phyloP scores from a whole-genome alignment of 1,139 yeast genomes.

The Debaryomyces subglobosus region DNA sequence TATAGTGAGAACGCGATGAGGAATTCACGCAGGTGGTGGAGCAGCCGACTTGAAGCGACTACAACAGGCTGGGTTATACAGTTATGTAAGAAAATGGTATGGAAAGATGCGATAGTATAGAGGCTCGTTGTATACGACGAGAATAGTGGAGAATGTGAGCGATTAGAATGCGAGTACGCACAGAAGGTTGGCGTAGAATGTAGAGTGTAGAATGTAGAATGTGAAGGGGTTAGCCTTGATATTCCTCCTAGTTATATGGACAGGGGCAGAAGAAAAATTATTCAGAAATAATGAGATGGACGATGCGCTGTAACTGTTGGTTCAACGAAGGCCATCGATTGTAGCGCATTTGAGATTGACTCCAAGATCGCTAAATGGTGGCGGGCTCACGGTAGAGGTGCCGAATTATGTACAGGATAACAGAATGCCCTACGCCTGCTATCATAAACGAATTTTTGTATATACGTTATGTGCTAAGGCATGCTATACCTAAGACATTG shows the following conservation, averaged over 20 bases:
- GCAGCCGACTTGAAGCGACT: neutral
- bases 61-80: neutral
- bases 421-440: neutral
- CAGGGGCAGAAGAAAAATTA: too few species aligned
- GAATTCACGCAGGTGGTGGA: slow-evolving; percentile 1
- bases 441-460: neutral
- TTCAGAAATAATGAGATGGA: neutral
- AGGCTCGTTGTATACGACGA: neutral
- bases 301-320: neutral
- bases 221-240: too few species aligned
- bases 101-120: neutral
- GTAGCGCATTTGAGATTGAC: neutral
- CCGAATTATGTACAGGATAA: neutral
- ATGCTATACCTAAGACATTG: neutral
- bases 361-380: neutral
- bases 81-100: neutral
- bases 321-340: neutral
- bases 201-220: neutral
- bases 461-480: neutral
- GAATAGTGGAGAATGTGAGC: neutral
- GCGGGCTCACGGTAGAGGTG: neutral
- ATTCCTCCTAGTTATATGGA: neutral
- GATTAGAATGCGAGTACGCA: neutral
- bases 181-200: neutral
- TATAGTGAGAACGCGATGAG: slow-evolving; percentile 5